Conservation (phyloP, 345 rosid genomes). For the Cardamine occulta region DNA sequence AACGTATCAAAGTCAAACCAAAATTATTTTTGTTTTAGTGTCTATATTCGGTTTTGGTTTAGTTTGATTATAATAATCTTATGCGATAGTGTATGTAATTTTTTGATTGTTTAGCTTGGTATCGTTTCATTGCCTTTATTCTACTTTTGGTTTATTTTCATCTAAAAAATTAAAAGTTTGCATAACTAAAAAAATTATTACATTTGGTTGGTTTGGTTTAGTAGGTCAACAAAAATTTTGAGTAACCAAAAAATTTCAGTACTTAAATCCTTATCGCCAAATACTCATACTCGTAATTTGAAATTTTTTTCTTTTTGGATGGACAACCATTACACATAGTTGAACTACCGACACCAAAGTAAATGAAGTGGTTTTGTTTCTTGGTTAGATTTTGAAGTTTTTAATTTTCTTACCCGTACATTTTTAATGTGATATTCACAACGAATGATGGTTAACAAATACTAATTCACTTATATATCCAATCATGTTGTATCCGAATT, state of each 20-base stretch:
- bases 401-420: background rate
- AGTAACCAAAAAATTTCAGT: background rate
- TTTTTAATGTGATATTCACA: background rate
- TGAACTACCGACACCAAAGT: conserved; percentile 5
- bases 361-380: background rate
- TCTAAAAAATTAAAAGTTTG: background rate
- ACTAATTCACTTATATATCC: background rate
- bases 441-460: background rate
- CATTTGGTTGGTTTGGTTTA: conserved; percentile 12
- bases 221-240: background rate
- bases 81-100: background rate
- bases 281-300: background rate
- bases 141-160: background rate
- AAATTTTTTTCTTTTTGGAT: background rate
- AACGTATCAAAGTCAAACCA: conserved; percentile 9
- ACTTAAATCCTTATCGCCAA: background rate
- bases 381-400: background rate
- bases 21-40: background rate
- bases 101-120: conserved; percentile 4
- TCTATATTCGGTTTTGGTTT: conserved; percentile 5
- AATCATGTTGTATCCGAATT: conserved; percentile 1
- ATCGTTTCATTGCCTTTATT: background rate
- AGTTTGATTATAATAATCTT: conserved; percentile 1
- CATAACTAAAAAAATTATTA: no score
- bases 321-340: conserved; percentile 21